Evolutionary conservation across 768 basidiomycete genomes (phyloP), one percentile per base, ranked within the genome.

Genomic region (Tricholoma matsutake): DNA sequence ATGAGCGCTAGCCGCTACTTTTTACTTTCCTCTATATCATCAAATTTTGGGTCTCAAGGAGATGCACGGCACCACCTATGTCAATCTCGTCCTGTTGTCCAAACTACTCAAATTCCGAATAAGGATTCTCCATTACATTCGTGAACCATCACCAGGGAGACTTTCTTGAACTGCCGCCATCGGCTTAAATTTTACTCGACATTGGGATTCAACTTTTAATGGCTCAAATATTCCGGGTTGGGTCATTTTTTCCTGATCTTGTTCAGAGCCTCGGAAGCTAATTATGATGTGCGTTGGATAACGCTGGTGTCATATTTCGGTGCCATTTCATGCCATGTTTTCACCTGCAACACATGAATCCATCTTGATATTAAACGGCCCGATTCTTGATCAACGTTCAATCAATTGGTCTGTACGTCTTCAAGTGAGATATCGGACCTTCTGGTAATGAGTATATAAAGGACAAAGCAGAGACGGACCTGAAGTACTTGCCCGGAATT

Each of bases 361-460:
- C 39, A 61, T 54, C 60, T 59, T 62, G 61, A 62, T 57, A 49
- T 55, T 57, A 32, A 49, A 47, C 57, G 60, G 57, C 54, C 61
- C 58, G 64, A 62, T 57, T 56, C 53, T 54, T 62, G 58, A 62
- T 61, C 57, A 59, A 53, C 51, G 20, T 34, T 57, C 54, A 61
- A 55, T 58, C 35, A 59, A 41, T 58, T 59, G 6, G 29, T n/a
- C 8, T 11, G 32, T 37, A 39, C 35, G 43, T 18, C 56, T 56
- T 58, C 35, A 59, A 56, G 55, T 60, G 51, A 59, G 54, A 62
- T 62, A 57, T 56, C 63, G 61, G 61, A 51, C 51, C 54, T 64
- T 64, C 41, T 43, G 37, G 58, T 59, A 6, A 34, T 57, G n/a
- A 47, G 32, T 45, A 22, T 47, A 57, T 57, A 57, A 57, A 57